Base-by-base conservation (phyloP, 192 early-diverging fungal species). In the Coemansia sp. region DNA sequence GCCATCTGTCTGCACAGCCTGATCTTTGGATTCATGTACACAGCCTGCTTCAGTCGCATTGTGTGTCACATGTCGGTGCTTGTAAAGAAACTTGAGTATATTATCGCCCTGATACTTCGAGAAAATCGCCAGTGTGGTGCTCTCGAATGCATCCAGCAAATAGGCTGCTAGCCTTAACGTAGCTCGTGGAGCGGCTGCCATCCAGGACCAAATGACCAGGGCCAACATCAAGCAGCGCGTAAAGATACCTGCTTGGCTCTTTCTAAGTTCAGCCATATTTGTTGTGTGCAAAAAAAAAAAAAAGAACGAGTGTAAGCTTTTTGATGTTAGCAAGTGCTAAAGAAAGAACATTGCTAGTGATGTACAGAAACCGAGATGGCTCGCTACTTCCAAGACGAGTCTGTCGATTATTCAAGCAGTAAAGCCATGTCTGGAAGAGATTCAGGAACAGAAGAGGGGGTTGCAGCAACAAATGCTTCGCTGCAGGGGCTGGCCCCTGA, bases 51-150 rank as follows among this genome's bases (percentile, higher is more conserved):
- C 10, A 12, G 18, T 58, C 44, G 6, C 49, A 31, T 32, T 63
- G 60, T 41, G 64, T 41, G 55, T 62, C 58, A 26, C 34, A 3
- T 12, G 34, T 38, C 44, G 38, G 18, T 70, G 68, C 22, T 58
- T 24, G 56, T 30, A 64, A 4, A 70, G 41, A n/a, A 63, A 70
- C 61, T 64, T 50, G 28, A 70, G 21, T 5, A 70, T 54, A 28
- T 70, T 70, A 22, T 70, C 68, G 34, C 68, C 68, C 47, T 64
- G 68, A 52, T 70, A 70, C 49, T 70, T 60, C 68, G 61, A 70
- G 12, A 70, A 38, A 23, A 66, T 50, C 6, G 55, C 56, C 25
- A 70, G 54, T 60, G 64, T 72, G 5, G 58, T 56, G 34, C 49
- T 55, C 48, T 72, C 70, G 22, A 66, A 65, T 51, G 61, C 21